phyloP scores from a whole-genome alignment of 2,329 filamentous ascomycete species.

The Bipolaris gigantea region DNA sequence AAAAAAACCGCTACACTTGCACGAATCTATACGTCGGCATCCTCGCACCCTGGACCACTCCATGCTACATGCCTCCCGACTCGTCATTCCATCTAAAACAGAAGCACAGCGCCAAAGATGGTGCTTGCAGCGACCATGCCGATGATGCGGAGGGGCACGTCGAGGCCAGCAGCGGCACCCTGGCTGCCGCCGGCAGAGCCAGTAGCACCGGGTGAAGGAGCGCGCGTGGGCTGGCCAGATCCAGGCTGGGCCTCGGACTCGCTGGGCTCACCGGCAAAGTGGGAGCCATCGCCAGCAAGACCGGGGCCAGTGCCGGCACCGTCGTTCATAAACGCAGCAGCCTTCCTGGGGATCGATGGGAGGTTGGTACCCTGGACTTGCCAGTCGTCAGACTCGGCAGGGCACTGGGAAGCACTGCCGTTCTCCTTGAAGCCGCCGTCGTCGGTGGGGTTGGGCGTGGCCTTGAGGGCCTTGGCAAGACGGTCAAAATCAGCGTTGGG shows the following conservation, averaged over 20 bases:
- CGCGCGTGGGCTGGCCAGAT: slow-evolving; percentile 33
- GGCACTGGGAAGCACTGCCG: slow-evolving; percentile 58
- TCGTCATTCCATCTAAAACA: slow-evolving; percentile 29
- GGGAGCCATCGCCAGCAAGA: slow-evolving; percentile 53
- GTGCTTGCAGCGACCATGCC: slow-evolving; percentile 36
- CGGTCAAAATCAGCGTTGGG: slow-evolving; percentile 66
- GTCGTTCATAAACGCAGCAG: slow-evolving; percentile 58
- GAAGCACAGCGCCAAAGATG: slow-evolving; percentile 36
- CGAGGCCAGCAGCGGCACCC: slow-evolving; percentile 27
- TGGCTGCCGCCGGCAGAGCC: slow-evolving; percentile 5
- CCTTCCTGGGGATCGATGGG: slow-evolving; percentile 59
- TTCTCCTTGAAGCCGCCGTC: slow-evolving; percentile 61
- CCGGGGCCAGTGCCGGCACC: slow-evolving; percentile 62
- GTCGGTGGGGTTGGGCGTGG: slow-evolving; percentile 56
- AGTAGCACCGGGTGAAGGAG: slow-evolving; percentile 17
- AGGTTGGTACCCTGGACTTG: slow-evolving; percentile 55
- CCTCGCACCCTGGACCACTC: slow-evolving; percentile 1
- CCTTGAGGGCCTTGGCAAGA: slow-evolving; percentile 55
- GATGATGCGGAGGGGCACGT: slow-evolving; percentile 36
- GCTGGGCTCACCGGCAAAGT: slow-evolving; percentile 37
- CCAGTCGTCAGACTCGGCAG: slow-evolving; percentile 57
- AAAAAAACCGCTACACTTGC: slow-evolving; percentile 7
- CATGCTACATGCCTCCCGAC: neutral
- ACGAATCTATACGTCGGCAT: slow-evolving; percentile 4
- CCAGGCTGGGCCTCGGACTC: slow-evolving; percentile 33